Conservation (phyloP, 306 rosid genomes). For the Crotalaria pallida region DNA sequence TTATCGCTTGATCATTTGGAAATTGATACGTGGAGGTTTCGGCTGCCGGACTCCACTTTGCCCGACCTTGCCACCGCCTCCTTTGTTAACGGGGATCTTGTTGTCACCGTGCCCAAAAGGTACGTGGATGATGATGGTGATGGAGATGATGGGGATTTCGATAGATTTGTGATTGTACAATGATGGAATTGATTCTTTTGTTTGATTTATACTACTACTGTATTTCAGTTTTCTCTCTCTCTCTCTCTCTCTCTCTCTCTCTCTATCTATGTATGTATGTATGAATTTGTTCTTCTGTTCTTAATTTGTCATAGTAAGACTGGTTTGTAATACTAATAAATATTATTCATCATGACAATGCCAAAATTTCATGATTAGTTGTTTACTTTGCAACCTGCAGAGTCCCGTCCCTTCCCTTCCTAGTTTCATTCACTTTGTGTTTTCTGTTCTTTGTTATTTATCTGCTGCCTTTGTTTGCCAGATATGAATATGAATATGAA, state of each 20-base stretch:
- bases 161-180: slow-evolving; percentile 93
- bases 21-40: slow-evolving; percentile 92
- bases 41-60: slow-evolving; percentile 82
- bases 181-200: slow-evolving; percentile 26
- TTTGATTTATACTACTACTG: neutral
- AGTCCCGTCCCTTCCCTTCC: neutral
- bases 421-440: neutral
- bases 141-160: slow-evolving; percentile 39
- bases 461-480: neutral
- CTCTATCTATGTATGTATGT: too few relatives aligned
- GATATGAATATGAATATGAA: too few relatives aligned
- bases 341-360: slow-evolving; percentile 24
- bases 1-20: slow-evolving; percentile 70
- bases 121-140: slow-evolving; percentile 37
- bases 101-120: slow-evolving; percentile 88
- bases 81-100: slow-evolving; percentile 75
- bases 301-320: slow-evolving; percentile 9
- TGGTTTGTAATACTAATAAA: neutral
- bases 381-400: neutral
- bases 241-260: too few relatives aligned
- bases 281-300: slow-evolving; percentile 35
- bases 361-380: slow-evolving; percentile 6
- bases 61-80: slow-evolving; percentile 94
- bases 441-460: neutral
- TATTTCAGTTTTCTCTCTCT: too few relatives aligned